Conservation (phyloP, 139 green algal genomes). For the Tetradesmus lagerheimii region DNA sequence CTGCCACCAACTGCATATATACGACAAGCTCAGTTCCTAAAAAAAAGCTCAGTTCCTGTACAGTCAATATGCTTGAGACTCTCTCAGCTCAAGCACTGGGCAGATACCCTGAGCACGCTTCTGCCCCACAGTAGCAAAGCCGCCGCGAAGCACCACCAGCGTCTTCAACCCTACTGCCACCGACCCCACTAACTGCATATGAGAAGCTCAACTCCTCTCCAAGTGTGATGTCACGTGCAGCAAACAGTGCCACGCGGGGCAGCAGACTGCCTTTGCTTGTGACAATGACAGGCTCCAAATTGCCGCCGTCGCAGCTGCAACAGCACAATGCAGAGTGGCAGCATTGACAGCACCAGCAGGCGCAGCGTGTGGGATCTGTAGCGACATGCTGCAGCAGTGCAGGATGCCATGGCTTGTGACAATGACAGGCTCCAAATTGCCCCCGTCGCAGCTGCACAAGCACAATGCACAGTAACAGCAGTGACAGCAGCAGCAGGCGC, state of each 20-base stretch:
- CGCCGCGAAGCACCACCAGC: not conserved
- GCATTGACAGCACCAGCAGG: not conserved
- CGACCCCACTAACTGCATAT: constrained; percentile 59
- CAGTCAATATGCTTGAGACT: too few species aligned
- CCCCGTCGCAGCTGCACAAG: constrained; percentile 67
- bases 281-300: constrained; percentile 58
- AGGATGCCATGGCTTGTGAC: constrained; percentile 55
- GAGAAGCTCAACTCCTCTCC: constrained; percentile 75
- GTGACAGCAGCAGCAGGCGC: not conserved
- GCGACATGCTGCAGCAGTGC: too few species aligned
- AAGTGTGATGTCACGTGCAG: constrained; percentile 45
- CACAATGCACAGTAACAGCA: not conserved
- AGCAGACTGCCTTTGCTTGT: constrained; percentile 58
- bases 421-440: constrained; percentile 61
- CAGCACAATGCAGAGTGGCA: not conserved
- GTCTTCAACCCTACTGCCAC: too few species aligned
- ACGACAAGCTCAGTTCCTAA: too few species aligned
- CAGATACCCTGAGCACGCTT: not conserved
- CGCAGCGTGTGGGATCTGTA: too few species aligned
- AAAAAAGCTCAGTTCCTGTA: too few species aligned
- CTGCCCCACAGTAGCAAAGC: constrained; percentile 11
- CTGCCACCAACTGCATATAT: too few species aligned
- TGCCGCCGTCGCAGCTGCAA: constrained; percentile 73
- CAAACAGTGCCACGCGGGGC: constrained; percentile 62
- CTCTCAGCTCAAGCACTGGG: not conserved